Base-by-base conservation (phyloP, 108 stramenopile genomes). In the Discostella stelligeroides region DNA sequence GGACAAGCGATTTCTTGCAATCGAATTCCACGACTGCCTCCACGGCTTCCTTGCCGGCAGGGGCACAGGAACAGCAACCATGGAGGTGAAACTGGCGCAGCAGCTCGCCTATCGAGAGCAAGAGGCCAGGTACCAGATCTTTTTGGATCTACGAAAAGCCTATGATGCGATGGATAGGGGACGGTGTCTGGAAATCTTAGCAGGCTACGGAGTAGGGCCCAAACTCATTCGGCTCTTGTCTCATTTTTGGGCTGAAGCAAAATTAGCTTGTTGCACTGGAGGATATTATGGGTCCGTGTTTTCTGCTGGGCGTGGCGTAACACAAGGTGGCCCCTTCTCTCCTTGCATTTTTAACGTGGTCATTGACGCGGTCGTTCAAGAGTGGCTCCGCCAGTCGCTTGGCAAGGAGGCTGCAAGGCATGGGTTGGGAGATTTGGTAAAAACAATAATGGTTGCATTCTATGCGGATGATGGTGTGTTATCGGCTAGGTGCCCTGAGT, bases 401-500 rank as follows among this genome's bases (percentile, higher is more conserved):
- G n/a, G n/a, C n/a, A n/a, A n/a, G n/a, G n/a, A n/a, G n/a, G n/a
- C n/a, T n/a, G n/a, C n/a, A n/a, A n/a, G n/a, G n/a, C 29, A 8
- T 18, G 41, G 42, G 14, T 40, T 40, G 39, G 34, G 24, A 20
- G 48, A 49, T 7, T 5, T 15, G 39, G 28, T 41, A 9, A 7
- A 14, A n/a, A 49, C 7, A 27, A 24, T 25, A 10, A 3, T 62
- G 49, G 34, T 55, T 3, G 58, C 68, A 15, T 72, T 72, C 28
- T 72, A 72, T 23, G 70, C 70, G 3, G 62, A 72, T 42, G 70
- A 72, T 27, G 61, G 70, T 37, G n/a, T 49, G 14, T 30, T 72
- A 3, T 14, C 15, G 9, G 56, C 25, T 3, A n/a, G 28, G 20
- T 61, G 27, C 18, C 20, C 70, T 17, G 38, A 17, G 24, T 21